Evolutionary conservation across 257 asterid species (phyloP).

Genomic region (Fraxinus quadrangulata): DNA sequence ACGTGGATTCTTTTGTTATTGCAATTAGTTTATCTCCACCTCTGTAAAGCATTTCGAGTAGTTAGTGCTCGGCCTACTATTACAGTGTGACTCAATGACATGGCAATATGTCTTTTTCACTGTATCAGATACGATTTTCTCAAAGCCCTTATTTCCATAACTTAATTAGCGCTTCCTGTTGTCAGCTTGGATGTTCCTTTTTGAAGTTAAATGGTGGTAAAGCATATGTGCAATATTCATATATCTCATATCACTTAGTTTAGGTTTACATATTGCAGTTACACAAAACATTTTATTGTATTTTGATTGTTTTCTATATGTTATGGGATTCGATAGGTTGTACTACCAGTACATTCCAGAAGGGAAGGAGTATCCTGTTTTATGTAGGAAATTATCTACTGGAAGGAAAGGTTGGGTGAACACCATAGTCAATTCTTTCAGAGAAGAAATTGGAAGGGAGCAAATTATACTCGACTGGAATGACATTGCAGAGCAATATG

Average conservation of each 20-base stretch:
- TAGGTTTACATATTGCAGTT: not conserved
- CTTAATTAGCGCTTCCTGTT: not conserved
- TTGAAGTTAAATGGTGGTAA: not conserved
- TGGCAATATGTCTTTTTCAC: not conserved
- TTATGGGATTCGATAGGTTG: conserved; percentile 52
- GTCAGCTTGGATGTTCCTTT: not conserved
- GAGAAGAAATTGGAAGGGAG: conserved; percentile 44
- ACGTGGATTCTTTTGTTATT: not conserved
- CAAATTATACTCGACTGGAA: conserved; percentile 92
- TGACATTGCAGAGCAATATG: conserved; percentile 75
- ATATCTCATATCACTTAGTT: not conserved
- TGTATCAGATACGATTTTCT: not conserved
- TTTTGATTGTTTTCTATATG: not conserved
- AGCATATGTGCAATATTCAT: not conserved
- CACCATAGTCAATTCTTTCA: conserved; percentile 38
- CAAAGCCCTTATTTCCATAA: not conserved
- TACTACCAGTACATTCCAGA: conserved; percentile 85
- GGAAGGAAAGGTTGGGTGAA: conserved; percentile 54
- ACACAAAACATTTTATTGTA: not conserved
- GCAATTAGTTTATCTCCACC: not conserved
- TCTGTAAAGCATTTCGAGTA: not conserved
- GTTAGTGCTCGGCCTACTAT: not conserved
- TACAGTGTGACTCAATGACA: not conserved
- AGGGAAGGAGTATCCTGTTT: conserved; percentile 88
- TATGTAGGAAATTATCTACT: conserved; percentile 62